Evolutionary conservation across 2,329 filamentous ascomycete species (phyloP).

Genomic region (Aureobasidium musti): DNA sequence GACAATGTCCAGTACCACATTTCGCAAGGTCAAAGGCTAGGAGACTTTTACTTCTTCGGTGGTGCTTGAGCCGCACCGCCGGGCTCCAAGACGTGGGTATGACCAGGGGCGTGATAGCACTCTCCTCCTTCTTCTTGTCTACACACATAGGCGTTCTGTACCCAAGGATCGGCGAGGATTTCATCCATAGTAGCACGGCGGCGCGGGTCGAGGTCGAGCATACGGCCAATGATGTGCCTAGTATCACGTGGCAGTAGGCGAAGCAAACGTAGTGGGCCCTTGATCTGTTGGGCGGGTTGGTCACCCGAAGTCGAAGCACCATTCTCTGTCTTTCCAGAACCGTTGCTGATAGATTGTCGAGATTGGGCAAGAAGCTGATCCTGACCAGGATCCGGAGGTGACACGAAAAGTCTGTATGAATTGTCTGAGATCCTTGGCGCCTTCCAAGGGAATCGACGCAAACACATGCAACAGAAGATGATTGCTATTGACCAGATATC

Average conservation of each 20-base stretch:
- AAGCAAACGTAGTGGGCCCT: conserved; percentile 87
- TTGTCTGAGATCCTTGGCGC: conserved; percentile 88
- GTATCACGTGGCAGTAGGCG: conserved; percentile 86
- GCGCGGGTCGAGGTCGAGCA: conserved; percentile 86
- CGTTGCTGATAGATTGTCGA: conserved; percentile 35
- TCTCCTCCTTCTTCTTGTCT: conserved; percentile 72
- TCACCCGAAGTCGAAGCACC: conserved; percentile 32
- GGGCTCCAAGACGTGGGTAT: conserved; percentile 83
- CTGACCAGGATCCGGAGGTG: conserved; percentile 73
- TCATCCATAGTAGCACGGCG: conserved; percentile 82
- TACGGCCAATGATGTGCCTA: conserved; percentile 82
- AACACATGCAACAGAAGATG: conserved; percentile 98
- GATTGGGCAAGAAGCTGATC: conserved; percentile 38
- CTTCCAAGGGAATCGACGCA: conserved; percentile 96
- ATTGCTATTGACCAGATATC: conserved; percentile 99
- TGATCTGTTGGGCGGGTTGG: conserved; percentile 57
- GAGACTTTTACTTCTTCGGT: conserved; percentile 21
- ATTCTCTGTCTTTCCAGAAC: conserved; percentile 31
- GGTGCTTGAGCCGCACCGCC: conserved; percentile 45
- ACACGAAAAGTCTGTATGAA: conserved; percentile 89
- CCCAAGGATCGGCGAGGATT: conserved; percentile 85
- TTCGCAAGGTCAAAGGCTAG: background rate
- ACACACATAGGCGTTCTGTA: conserved; percentile 82
- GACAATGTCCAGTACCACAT: background rate
- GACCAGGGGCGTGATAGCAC: conserved; percentile 71